phyloP scores from a whole-genome alignment of 495 filamentous ascomycete species.

The Penicillium macrosclerotiorum region DNA sequence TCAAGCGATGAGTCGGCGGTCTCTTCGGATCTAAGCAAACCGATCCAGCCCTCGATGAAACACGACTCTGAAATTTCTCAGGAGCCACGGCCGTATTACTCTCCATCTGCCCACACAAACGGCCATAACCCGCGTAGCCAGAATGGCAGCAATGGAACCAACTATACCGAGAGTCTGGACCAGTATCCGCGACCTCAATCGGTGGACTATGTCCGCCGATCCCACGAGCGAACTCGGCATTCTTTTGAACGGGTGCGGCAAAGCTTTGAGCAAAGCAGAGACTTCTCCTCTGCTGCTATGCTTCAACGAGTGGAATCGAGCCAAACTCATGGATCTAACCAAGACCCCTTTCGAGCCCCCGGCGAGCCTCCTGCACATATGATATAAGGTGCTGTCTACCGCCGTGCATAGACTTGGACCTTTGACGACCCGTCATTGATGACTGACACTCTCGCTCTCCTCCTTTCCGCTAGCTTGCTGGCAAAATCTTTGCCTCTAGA shows the following conservation, averaged over 20 bases:
- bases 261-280: conserved; percentile 81
- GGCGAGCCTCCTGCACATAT: conserved; percentile 36
- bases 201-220: conserved; percentile 69
- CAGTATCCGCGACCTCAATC: conserved; percentile 47
- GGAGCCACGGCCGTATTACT: conserved; percentile 85
- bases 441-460: conserved; percentile 23
- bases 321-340: conserved; percentile 38
- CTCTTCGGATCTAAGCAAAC: conserved; percentile 65
- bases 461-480: background rate
- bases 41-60: conserved; percentile 53
- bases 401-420: conserved; percentile 29
- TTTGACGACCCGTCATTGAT: conserved; percentile 35
- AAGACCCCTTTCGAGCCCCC: conserved; percentile 38
- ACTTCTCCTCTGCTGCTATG: conserved; percentile 86
- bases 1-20: conserved; percentile 47
- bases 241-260: conserved; percentile 52
- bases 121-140: conserved; percentile 82
- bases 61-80: conserved; percentile 68
- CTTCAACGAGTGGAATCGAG: conserved; percentile 79
- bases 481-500: conserved; percentile 17
- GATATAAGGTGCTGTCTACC: conserved; percentile 23
- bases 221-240: conserved; percentile 70
- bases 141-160: conserved; percentile 91
- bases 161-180: conserved; percentile 70
- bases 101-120: conserved; percentile 76